These are phyloP conservation scores for Moelleriella libera DNA, from an alignment of 2,329 filamentous ascomycete genomes.

Conservation along the genomic window DNA sequence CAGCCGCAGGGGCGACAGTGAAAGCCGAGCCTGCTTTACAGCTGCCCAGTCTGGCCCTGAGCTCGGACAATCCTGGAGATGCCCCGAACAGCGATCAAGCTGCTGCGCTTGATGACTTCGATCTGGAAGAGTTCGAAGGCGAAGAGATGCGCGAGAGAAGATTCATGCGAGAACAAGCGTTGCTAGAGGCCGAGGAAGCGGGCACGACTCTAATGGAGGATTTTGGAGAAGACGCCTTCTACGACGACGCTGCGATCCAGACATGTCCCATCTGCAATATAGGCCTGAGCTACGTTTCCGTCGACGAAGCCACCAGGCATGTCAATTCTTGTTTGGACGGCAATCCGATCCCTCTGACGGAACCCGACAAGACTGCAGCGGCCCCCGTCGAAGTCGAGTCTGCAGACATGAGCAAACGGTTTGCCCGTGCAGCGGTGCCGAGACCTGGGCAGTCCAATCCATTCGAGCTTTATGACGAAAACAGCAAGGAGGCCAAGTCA, in stretches of 20 bases:
- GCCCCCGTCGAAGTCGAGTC: slow-evolving; percentile 16
- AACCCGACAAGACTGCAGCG: slow-evolving; percentile 5
- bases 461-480: slow-evolving; percentile 36
- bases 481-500: slow-evolving; percentile 33
- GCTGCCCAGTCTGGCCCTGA: not conserved
- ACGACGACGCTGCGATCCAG: slow-evolving; percentile 16
- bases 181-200: slow-evolving; percentile 45
- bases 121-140: slow-evolving; percentile 36
- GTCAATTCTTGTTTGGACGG: slow-evolving; percentile 92
- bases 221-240: slow-evolving; percentile 15
- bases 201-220: slow-evolving; percentile 23
- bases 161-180: slow-evolving; percentile 65
- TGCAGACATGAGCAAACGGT: slow-evolving; percentile 37
- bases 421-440: slow-evolving; percentile 54
- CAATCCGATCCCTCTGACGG: slow-evolving; percentile 45
- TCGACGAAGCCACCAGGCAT: slow-evolving; percentile 62
- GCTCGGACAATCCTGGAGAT: not conserved
- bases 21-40: not conserved
- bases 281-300: slow-evolving; percentile 42
- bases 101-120: slow-evolving; percentile 41
- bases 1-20: too few species aligned
- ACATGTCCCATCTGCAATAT: slow-evolving; percentile 68
- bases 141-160: slow-evolving; percentile 52
- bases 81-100: slow-evolving; percentile 19
- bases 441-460: slow-evolving; percentile 73